Base-by-base conservation (phyloP, 305 asterid species). In the Solanum hybrid region DNA sequence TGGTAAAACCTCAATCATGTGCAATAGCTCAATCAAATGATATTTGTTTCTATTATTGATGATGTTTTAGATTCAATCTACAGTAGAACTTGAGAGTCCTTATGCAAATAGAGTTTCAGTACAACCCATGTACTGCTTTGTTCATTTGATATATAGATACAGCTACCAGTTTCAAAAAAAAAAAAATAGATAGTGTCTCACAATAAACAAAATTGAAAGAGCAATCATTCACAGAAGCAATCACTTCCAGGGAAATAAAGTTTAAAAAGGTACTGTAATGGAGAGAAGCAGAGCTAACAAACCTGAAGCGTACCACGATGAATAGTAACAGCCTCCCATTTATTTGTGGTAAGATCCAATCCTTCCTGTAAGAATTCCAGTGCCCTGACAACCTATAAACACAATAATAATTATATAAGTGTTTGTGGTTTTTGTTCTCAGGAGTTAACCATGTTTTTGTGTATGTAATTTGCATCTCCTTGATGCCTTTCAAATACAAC, bases 281-380 rank as follows among this genome's bases (percentile, higher is more conserved):
- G 69, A 80, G 18, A 26, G 87, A 87, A 86, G 87, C 90, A 73
- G 88, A 94, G 91, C 92, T 80, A 91, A 94, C 99, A 92, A 94
- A 98, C 99, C 99, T 98, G 99, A 92, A 98, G 99, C 92, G 99
- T 98, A 94, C 99, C 99, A 91, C 99, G 98, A 87, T 98, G 98
- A 94, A 98, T 98, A 69, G 94, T 90, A 89, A 96, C 95, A 31
- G 97, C 96, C 94, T 95, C 96, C 99, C 98, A 95, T 91, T 91
- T 94, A 86, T 95, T 93, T 79, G 87, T 61, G 89, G 31, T 90
- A 86, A 94, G 92, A 83, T 94, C 95, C 89, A 92, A 94, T 91
- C 98, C 98, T 90, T 93, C 92, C 93, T 95, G 99, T 92, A 98
- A 92, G 92, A 93, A 95, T 33, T 91, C 92, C 84, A 98, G 93